Evolutionary conservation across 768 basidiomycete genomes (phyloP).

Genomic region (Austroboletus eburneus): DNA sequence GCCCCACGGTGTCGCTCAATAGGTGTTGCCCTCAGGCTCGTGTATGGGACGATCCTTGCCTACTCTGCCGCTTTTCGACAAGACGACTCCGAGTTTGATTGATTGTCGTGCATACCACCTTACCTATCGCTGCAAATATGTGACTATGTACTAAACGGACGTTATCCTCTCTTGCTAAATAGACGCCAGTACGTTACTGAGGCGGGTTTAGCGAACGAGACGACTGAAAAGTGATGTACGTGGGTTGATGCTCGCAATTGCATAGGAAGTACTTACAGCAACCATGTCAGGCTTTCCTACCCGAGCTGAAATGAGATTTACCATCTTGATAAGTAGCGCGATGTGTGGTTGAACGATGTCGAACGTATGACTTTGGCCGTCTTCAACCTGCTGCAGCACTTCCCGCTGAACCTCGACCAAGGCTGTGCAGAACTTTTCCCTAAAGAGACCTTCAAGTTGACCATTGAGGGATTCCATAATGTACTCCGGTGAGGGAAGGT

Average conservation of each 20-base stretch:
- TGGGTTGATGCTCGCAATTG: no score
- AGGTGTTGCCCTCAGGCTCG: conserved; percentile 44
- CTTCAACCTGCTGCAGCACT: conserved; percentile 19
- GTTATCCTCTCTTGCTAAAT: conserved; percentile 3
- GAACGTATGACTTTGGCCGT: conserved; percentile 20
- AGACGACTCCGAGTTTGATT: conserved; percentile 81
- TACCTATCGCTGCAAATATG: conserved; percentile 11
- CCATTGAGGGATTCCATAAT: conserved; percentile 25
- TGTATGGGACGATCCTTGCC: conserved; percentile 87
- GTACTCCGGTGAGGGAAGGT: conserved; percentile 28
- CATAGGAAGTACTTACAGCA: conserved; percentile 2
- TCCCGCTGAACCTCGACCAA: conserved; percentile 23
- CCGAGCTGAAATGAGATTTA: conserved; percentile 27
- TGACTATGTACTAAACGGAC: conserved; percentile 11
- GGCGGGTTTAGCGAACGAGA: not conserved
- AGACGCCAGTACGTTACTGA: not conserved
- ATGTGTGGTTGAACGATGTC: conserved; percentile 26
- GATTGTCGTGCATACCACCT: conserved; percentile 2
- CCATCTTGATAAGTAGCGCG: conserved; percentile 26
- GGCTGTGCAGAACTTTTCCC: conserved; percentile 19
- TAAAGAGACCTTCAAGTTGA: conserved; percentile 23
- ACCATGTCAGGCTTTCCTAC: conserved; percentile 20
- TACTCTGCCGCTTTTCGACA: conserved; percentile 82
- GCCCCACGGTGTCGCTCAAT: not conserved
- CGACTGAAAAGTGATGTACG: not conserved